phyloP scores from a whole-genome alignment of 306 rosid species.

The Rosa multiflora region DNA sequence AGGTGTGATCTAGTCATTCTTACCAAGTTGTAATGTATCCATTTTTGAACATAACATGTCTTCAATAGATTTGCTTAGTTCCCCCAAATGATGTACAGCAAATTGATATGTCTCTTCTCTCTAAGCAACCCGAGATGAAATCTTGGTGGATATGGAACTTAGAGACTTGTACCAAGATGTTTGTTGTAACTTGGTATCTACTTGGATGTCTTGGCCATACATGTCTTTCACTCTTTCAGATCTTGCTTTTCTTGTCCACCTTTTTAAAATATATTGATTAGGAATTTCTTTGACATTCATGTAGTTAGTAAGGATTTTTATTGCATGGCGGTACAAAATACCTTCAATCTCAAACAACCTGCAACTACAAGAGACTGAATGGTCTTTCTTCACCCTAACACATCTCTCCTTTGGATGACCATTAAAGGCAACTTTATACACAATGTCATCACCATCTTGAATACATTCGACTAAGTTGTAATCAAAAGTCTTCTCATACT shows the following conservation, averaged over 20 bases:
- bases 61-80: background rate
- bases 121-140: slow-evolving; percentile 3
- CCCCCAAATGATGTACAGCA: background rate
- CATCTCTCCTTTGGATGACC: background rate
- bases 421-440: background rate
- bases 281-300: background rate
- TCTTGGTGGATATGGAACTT: background rate
- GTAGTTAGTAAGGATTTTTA: background rate
- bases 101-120: background rate
- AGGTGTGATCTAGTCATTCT: background rate
- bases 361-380: background rate
- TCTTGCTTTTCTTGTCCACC: slow-evolving; percentile 1
- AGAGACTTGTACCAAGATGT: background rate
- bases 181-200: background rate
- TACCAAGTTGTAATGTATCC: background rate
- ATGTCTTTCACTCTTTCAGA: background rate
- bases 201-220: background rate
- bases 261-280: background rate
- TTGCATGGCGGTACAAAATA: background rate
- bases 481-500: too few species aligned
- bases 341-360: slow-evolving; percentile 3
- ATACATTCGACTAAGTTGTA: too few species aligned
- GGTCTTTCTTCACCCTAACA: background rate
- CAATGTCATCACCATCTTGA: background rate
- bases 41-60: background rate